Percentiles rank a stretch among this genome's conserved stretches.
phyloP scores from a whole-genome alignment of 1,284 basidiomycete species.

The Puccinia horiana region DNA sequence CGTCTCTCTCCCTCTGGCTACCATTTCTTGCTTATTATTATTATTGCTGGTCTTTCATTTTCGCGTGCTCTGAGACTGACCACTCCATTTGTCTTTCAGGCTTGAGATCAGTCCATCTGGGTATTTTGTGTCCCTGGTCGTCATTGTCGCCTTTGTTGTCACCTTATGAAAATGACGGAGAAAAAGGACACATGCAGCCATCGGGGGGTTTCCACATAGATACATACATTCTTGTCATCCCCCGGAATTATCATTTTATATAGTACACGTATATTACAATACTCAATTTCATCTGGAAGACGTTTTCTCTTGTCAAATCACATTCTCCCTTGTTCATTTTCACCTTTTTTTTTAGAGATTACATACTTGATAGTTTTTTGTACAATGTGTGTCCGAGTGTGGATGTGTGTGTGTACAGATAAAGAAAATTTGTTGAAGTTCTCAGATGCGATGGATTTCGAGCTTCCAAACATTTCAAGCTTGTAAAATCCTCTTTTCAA shows the following conservation, averaged over 20 bases:
- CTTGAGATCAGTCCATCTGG: neutral
- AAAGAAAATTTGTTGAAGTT: too few species aligned
- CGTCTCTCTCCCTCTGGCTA: neutral
- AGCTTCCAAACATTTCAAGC: too few species aligned
- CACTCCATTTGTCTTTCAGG: neutral
- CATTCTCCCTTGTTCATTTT: too few species aligned
- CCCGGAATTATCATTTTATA: neutral
- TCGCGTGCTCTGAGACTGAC: too few species aligned
- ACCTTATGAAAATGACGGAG: neutral
- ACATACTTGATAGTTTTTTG: too few species aligned
- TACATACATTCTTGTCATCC: neutral
- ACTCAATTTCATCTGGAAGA: neutral
- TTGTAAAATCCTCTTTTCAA: too few species aligned
- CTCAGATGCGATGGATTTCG: too few species aligned
- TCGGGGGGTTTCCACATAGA: too few species aligned
- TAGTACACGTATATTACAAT: neutral
- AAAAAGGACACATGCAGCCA: neutral
- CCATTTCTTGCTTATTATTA: neutral
- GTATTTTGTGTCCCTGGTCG: neutral
- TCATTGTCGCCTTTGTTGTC: neutral
- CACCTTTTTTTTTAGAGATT: too few species aligned
- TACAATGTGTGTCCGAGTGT: too few species aligned
- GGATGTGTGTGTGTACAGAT: too few species aligned
- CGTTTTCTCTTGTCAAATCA: neutral
- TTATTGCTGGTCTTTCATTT: neutral